Evolutionary conservation across 2,329 filamentous ascomycete genomes (phyloP), one percentile per base, ranked within the genome.

Genomic region (Trichoderma koningiopsis): DNA sequence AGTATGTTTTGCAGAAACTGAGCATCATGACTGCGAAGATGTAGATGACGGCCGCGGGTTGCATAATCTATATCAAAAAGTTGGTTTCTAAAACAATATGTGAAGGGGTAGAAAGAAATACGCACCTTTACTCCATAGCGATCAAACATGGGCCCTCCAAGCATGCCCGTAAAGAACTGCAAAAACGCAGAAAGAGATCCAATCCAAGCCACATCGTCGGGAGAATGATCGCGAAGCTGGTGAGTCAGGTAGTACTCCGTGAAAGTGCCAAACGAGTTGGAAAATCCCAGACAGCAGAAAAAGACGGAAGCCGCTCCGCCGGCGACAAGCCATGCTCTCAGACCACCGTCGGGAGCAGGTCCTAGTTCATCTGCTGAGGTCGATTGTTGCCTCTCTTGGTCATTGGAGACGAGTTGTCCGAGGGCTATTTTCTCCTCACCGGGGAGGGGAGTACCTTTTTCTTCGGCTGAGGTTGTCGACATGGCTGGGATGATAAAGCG

Each of bases 191-290:
- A 70, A 0, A 82, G 55, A 0, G 81, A 83, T 0, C 81, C 81
- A 33, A 84, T 83, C 82, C 82, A 84, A 4, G 82, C 75, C 27
- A 84, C 74, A 4, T 77, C 72, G 56, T 79, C 77, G 0, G 77
- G 70, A 1, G 78, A 74, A 1, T 76, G 64, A 27, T 74, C 71
- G 1, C 19, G 47, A 2, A 84, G 77, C 55, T 79, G 76, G 31
- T 83, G 77, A 0, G 72, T 68, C 61, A 80, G 72, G 74, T 84
- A 84, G 73, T 82, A 84, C 1, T 81, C 78, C 66, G 81, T 79
- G 63, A 85, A 83, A 5, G 81, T 76, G 19, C 84, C 83, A 55
- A 83, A 84, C 0, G 80, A 81, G 72, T 84, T 84, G 61, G 77
- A 70, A 69, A 81, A 82, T 16, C 82, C 83, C 0, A 84, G 73